Conservation (phyloP, 208 protist species). For the Leishmania turanica region DNA sequence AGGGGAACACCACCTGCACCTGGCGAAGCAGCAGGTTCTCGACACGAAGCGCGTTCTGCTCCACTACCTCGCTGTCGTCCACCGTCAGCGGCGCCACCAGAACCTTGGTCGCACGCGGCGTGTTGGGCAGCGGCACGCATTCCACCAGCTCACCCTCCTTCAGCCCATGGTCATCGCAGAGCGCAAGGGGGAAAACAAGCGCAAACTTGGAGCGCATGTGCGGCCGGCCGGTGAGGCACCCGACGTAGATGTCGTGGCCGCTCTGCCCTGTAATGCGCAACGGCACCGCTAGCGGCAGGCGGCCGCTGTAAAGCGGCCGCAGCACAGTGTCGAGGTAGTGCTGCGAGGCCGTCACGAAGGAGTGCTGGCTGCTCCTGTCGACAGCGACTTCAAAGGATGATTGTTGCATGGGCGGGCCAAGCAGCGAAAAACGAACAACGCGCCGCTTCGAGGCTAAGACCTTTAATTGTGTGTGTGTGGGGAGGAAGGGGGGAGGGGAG, state of each 20-base stretch:
- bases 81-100: slow-evolving; percentile 82
- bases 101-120: slow-evolving; percentile 64
- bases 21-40: slow-evolving; percentile 83
- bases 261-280: slow-evolving; percentile 54
- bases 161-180: slow-evolving; percentile 63
- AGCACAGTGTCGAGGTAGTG: slow-evolving; percentile 53
- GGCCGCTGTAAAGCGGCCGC: slow-evolving; percentile 45
- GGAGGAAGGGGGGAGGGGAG: no score
- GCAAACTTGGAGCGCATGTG: slow-evolving; percentile 57
- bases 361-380: slow-evolving; percentile 57
- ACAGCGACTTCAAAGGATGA: slow-evolving; percentile 60
- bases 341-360: slow-evolving; percentile 68
- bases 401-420: slow-evolving; percentile 22
- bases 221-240: slow-evolving; percentile 60
- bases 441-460: background rate
- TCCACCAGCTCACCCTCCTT: slow-evolving; percentile 55
- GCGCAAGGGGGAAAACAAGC: slow-evolving; percentile 52
- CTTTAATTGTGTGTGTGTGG: no score
- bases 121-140: slow-evolving; percentile 49
- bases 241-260: slow-evolving; percentile 58
- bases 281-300: slow-evolving; percentile 55
- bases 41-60: slow-evolving; percentile 87
- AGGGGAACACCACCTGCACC: slow-evolving; percentile 82
- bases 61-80: slow-evolving; percentile 93
- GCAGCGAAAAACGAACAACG: background rate